Evolutionary conservation across 768 basidiomycete genomes (phyloP).

Genomic region (Agaricus subrufescens): DNA sequence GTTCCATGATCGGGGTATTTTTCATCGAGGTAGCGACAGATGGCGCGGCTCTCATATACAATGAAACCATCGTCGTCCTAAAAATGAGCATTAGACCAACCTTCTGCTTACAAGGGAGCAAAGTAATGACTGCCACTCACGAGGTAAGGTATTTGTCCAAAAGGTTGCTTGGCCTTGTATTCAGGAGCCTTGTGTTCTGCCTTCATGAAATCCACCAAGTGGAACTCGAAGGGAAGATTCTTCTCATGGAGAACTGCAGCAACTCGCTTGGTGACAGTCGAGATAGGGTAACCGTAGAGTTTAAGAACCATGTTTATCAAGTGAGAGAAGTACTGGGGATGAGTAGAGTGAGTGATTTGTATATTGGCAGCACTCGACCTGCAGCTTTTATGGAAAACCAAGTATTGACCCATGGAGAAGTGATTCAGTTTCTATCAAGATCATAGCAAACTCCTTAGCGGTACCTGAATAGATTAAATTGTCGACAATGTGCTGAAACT

Average conservation of each 20-base stretch:
- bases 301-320: constrained; percentile 9
- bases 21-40: constrained; percentile 7
- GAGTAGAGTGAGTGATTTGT: too few species aligned
- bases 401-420: too few species aligned
- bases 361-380: too few species aligned
- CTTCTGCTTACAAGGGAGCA: constrained; percentile 40
- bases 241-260: constrained; percentile 13
- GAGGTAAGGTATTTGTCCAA: constrained; percentile 15
- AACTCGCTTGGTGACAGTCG: constrained; percentile 13
- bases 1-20: constrained; percentile 49
- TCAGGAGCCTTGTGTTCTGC: constrained; percentile 11
- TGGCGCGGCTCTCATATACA: constrained; percentile 22
- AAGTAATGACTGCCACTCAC: constrained; percentile 31
- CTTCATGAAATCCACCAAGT: constrained; percentile 4
- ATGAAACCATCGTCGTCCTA: constrained; percentile 54
- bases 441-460: too few species aligned
- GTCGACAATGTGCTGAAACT: too few species aligned
- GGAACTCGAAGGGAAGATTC: constrained; percentile 13
- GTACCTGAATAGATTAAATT: too few species aligned
- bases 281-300: constrained; percentile 9
- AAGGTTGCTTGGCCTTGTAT: constrained; percentile 13
- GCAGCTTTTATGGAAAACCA: too few species aligned
- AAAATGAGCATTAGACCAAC: constrained; percentile 28
- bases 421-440: too few species aligned
- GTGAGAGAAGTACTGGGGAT: too few species aligned